Percentiles rank a stretch among this genome's conserved stretches.
Evolutionary conservation across 176 grass and related monocot genomes (phyloP).

Genomic region (Oryza meyeriana): DNA sequence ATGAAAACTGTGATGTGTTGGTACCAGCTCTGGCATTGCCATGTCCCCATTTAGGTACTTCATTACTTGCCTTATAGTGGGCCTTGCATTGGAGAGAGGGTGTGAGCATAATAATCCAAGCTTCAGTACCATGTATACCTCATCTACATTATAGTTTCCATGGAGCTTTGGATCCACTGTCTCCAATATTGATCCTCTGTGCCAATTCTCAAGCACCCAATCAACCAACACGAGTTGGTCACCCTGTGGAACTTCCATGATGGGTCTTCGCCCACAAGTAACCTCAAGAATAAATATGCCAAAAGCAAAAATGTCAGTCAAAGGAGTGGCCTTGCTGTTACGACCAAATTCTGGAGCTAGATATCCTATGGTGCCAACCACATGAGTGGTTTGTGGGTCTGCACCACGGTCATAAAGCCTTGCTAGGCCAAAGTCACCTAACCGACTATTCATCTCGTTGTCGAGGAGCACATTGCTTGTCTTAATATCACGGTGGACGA

Average conservation of each 20-base stretch:
- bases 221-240: background rate
- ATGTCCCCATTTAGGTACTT: background rate
- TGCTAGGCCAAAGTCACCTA: conserved; percentile 49
- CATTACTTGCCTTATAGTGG: background rate
- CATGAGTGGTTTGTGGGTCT: conserved; percentile 19
- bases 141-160: background rate
- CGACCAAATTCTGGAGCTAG: conserved; percentile 36
- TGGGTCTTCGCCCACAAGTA: conserved; percentile 19
- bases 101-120: conserved; percentile 6
- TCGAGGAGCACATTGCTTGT: conserved; percentile 41
- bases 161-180: background rate
- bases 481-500: conserved; percentile 43
- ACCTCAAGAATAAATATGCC: conserved; percentile 44
- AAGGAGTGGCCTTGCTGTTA: conserved; percentile 21
- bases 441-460: background rate
- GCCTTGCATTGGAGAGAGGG: background rate
- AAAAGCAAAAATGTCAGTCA: conserved; percentile 44
- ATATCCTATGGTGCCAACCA: conserved; percentile 55
- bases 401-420: conserved; percentile 43
- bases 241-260: background rate
- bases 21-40: background rate
- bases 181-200: background rate
- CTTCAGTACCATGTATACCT: background rate
- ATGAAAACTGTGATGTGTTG: background rate
- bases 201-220: conserved; percentile 22